Conservation (phyloP, 2,329 filamentous ascomycete genomes). For the Botrytis fabae region DNA sequence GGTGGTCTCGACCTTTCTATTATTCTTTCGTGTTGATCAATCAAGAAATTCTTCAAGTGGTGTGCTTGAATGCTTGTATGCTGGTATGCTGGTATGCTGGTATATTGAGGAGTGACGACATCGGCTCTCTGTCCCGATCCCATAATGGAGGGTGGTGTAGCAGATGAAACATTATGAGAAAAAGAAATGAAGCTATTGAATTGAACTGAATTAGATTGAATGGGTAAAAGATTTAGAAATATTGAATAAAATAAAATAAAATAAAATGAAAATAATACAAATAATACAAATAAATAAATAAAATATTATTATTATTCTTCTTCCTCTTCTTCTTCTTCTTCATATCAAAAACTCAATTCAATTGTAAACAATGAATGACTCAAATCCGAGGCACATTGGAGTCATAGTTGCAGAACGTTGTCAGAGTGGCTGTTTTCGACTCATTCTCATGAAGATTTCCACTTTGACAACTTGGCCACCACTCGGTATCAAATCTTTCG, state of each 20-base stretch:
- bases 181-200: not conserved
- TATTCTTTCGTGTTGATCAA: not conserved
- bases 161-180: not conserved
- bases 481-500: constrained; percentile 8
- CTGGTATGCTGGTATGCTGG: too few relatives aligned
- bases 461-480: constrained; percentile 6
- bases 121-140: not conserved
- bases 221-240: not conserved
- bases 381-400: constrained; percentile 5
- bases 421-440: constrained; percentile 17
- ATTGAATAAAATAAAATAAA: not conserved
- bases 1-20: constrained; percentile 4
- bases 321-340: not conserved
- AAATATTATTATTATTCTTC: not conserved
- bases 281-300: not conserved
- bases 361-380: constrained; percentile 11
- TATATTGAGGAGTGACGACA: constrained; percentile 11
- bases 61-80: not conserved
- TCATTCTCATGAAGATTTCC: constrained; percentile 1
- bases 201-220: not conserved
- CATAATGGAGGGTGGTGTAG: not conserved
- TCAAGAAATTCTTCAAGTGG: not conserved
- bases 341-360: not conserved
- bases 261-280: not conserved
- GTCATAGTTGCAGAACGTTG: constrained; percentile 13